phyloP scores from a whole-genome alignment of 1,139 yeast genomes.

The Lodderomyces metapsilosis region DNA sequence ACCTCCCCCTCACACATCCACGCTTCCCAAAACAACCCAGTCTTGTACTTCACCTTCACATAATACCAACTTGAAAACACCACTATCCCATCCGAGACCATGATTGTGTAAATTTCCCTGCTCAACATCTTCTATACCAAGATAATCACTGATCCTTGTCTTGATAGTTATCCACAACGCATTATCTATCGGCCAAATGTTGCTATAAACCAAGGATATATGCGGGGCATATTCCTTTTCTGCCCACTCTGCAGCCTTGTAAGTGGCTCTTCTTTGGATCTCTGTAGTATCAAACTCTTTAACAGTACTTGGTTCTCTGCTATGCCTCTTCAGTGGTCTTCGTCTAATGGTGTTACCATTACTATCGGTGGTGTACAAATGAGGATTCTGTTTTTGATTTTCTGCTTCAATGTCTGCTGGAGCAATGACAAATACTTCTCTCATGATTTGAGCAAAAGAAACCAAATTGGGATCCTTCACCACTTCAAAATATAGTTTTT shows the following conservation, averaged over 20 bases:
- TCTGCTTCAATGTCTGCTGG: constrained; percentile 40
- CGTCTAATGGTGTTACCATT: constrained; percentile 32
- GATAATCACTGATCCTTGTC: constrained; percentile 67
- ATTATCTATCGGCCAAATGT: constrained; percentile 64
- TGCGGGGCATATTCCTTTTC: constrained; percentile 66
- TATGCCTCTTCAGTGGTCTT: constrained; percentile 23
- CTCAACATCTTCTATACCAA: constrained; percentile 52
- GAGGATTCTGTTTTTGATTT: constrained; percentile 38
- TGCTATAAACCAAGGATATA: constrained; percentile 68
- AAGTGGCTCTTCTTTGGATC: constrained; percentile 31
- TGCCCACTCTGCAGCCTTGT: constrained; percentile 55
- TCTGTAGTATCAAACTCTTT: constrained; percentile 27
- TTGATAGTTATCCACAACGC: constrained; percentile 67
- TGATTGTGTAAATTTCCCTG: constrained; percentile 34
- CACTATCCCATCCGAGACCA: constrained; percentile 60
- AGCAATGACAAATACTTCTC: constrained; percentile 62
- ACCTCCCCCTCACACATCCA: constrained; percentile 24
- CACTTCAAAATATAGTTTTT: constrained; percentile 64
- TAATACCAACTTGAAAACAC: constrained; percentile 64
- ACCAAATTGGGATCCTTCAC: constrained; percentile 55
- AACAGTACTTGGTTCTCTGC: constrained; percentile 7
- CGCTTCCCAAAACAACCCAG: constrained; percentile 69
- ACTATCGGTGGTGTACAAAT: constrained; percentile 35
- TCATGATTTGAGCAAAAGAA: constrained; percentile 65
- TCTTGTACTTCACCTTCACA: constrained; percentile 76